A percentile compares a stretch with the other conserved stretches of the same genome.
These are phyloP conservation scores for Trametes pubescens DNA, from an alignment of 1,284 basidiomycete species.

Conservation along the genomic window DNA sequence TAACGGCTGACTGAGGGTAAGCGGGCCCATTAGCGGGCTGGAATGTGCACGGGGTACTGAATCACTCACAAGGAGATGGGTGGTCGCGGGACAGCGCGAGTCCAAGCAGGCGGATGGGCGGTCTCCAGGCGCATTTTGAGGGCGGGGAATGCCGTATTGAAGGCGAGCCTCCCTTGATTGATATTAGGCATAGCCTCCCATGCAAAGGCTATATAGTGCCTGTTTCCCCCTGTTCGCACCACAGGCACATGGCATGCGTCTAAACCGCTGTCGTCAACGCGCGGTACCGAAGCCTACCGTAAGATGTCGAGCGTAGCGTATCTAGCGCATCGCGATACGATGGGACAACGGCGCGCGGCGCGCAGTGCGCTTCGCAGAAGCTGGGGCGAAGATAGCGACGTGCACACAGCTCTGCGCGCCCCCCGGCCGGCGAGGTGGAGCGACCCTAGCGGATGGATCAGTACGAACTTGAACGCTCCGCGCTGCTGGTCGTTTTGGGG, in stretches of 20 bases:
- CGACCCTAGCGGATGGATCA: constrained; percentile 6
- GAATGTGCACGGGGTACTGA: not conserved
- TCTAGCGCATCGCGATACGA: not conserved
- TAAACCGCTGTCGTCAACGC: not conserved
- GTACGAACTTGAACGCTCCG: not conserved
- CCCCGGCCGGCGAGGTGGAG: constrained; percentile 4
- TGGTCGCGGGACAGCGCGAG: not conserved
- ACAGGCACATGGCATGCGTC: not conserved
- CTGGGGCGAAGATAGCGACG: constrained; percentile 7
- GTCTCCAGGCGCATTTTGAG: constrained; percentile 5
- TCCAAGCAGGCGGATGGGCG: constrained; percentile 3
- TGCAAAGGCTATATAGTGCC: constrained; percentile 12
- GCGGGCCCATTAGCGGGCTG: not conserved
- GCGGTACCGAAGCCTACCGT: not conserved
- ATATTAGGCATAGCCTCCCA: constrained; percentile 14
- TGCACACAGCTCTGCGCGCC: not conserved
- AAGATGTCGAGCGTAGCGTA: not conserved
- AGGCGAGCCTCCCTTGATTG: constrained; percentile 11
- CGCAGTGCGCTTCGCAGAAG: constrained; percentile 12
- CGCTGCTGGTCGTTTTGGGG: not conserved
- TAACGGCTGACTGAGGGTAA: not conserved
- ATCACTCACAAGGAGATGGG: not conserved
- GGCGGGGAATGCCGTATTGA: not conserved
- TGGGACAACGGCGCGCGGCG: not conserved
- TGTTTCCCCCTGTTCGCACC: constrained; percentile 16